Evolutionary conservation across 1,139 yeast genomes (phyloP).

Genomic region (Kluyveromyces marxianus): DNA sequence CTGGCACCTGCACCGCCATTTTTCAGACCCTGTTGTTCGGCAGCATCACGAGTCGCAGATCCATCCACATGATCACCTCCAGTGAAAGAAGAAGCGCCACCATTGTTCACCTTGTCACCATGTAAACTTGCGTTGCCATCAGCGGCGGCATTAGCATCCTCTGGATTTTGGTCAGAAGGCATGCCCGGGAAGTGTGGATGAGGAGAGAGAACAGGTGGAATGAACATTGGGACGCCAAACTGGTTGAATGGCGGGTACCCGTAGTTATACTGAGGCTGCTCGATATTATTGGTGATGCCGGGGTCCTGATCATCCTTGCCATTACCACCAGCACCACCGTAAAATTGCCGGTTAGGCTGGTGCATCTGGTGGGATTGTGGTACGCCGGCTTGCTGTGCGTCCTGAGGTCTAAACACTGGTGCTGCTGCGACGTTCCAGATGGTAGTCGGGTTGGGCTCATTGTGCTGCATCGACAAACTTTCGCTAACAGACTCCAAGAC

Average conservation of each 20-base stretch:
- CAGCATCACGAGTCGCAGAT: not conserved
- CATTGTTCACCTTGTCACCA: not conserved
- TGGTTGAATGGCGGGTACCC: slow-evolving; percentile 4
- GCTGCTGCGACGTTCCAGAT: slow-evolving; percentile 26
- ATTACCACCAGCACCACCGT: not conserved
- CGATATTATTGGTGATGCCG: not conserved
- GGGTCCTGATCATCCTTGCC: not conserved
- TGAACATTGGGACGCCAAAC: slow-evolving; percentile 3
- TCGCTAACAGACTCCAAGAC: slow-evolving; percentile 12
- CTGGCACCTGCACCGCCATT: too few relatives aligned
- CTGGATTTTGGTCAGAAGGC: not conserved
- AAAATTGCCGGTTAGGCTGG: slow-evolving; percentile 1
- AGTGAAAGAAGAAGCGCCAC: not conserved
- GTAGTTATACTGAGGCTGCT: slow-evolving; percentile 1
- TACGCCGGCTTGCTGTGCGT: not conserved
- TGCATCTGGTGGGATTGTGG: not conserved
- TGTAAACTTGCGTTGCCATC: not conserved
- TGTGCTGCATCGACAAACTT: slow-evolving; percentile 9
- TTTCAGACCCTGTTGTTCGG: not conserved
- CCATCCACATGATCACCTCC: not conserved
- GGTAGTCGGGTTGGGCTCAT: slow-evolving; percentile 10
- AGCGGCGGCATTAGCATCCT: not conserved
- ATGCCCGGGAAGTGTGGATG: slow-evolving; percentile 6
- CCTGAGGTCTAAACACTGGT: slow-evolving; percentile 22
- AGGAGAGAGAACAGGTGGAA: slow-evolving; percentile 4